Percentiles rank a stretch among this genome's conserved stretches.
phyloP scores from a whole-genome alignment of 257 asterid genomes.

The Nemophila menziesii region DNA sequence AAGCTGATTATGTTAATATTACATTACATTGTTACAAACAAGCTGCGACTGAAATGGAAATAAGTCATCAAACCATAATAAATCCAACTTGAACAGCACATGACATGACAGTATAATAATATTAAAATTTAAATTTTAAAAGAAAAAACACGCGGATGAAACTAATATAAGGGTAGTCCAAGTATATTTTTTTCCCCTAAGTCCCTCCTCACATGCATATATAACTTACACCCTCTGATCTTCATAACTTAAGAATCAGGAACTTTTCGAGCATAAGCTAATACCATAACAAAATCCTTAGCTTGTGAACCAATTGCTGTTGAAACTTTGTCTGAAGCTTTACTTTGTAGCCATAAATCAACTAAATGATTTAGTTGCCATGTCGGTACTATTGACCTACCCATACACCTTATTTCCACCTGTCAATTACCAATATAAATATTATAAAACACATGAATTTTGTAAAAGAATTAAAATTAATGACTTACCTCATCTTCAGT shows the following conservation, averaged over 20 bases:
- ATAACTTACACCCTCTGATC: background rate
- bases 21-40: background rate
- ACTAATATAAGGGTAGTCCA: background rate
- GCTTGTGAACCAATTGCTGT: conserved; percentile 72
- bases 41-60: background rate
- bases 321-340: conserved; percentile 31
- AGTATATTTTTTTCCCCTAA: too few species aligned
- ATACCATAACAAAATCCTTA: conserved; percentile 73
- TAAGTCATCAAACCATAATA: background rate
- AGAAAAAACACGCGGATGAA: background rate
- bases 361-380: conserved; percentile 46
- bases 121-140: too few species aligned
- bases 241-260: conserved; percentile 19
- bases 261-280: conserved; percentile 55
- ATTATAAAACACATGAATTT: background rate
- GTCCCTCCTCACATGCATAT: background rate
- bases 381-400: conserved; percentile 59
- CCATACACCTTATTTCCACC: conserved; percentile 87
- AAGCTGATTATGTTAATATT: conserved; percentile 1
- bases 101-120: conserved; percentile 4
- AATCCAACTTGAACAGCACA: conserved; percentile 4
- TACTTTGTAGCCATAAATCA: conserved; percentile 63
- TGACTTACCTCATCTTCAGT: conserved; percentile 69
- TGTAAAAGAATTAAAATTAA: background rate
- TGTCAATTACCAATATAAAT: conserved; percentile 14